These are phyloP conservation scores for Sarocladium kiliense DNA, from an alignment of 2,329 filamentous ascomycete species.

Conservation along the genomic window DNA sequence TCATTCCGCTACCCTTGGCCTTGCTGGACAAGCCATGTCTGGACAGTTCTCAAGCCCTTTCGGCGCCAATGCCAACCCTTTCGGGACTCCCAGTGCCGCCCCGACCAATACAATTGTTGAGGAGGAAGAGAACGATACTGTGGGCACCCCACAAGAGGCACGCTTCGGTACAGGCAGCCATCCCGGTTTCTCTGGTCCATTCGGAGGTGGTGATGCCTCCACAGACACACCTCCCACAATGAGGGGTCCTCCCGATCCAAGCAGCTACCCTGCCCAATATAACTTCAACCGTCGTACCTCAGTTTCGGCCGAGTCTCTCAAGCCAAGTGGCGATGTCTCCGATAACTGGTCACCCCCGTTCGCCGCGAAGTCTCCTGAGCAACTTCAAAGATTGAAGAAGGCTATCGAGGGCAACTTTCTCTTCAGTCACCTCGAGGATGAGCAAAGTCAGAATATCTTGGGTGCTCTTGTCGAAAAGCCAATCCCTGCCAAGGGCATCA, in stretches of 20 bases:
- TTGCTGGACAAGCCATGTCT: constrained; percentile 51
- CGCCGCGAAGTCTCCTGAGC: constrained; percentile 77
- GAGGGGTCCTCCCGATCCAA: constrained; percentile 48
- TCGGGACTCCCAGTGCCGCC: constrained; percentile 52
- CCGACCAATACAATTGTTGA: constrained; percentile 52
- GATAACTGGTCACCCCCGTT: constrained; percentile 88
- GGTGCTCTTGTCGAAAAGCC: constrained; percentile 91
- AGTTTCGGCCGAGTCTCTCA: constrained; percentile 93
- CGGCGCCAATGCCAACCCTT: constrained; percentile 66
- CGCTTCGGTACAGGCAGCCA: constrained; percentile 42
- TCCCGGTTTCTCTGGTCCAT: constrained; percentile 43
- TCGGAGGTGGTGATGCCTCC: constrained; percentile 45
- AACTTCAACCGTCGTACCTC: constrained; percentile 91
- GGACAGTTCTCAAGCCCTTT: constrained; percentile 73
- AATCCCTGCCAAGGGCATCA: constrained; percentile 83
- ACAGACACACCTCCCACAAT: constrained; percentile 41
- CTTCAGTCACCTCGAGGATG: constrained; percentile 91
- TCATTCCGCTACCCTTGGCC: neutral
- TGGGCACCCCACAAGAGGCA: constrained; percentile 68
- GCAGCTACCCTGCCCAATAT: constrained; percentile 85
- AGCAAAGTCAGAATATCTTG: constrained; percentile 81
- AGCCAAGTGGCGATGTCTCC: constrained; percentile 69
- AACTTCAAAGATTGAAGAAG: constrained; percentile 70
- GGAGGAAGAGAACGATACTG: constrained; percentile 74
- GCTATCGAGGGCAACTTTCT: constrained; percentile 89